phyloP scores from a whole-genome alignment of 495 filamentous ascomycete species.

The Talaromyces adpressus region DNA sequence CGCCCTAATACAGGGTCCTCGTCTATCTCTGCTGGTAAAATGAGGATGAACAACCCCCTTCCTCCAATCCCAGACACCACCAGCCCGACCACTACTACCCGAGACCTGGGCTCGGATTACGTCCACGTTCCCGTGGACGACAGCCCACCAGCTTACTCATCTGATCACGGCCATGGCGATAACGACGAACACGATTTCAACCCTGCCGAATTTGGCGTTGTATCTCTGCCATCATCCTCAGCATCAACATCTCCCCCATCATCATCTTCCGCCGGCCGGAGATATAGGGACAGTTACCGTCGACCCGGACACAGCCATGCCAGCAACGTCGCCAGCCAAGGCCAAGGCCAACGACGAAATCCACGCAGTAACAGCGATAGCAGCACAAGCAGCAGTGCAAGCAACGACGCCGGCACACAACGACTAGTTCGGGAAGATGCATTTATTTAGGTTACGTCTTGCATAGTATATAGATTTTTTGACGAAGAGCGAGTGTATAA shows the following conservation, averaged over 20 bases:
- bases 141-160: not conserved
- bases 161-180: not conserved
- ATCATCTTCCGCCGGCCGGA: slow-evolving; percentile 4
- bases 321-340: not conserved
- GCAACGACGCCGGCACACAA: slow-evolving; percentile 5
- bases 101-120: not conserved
- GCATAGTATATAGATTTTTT: not conserved
- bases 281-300: slow-evolving; percentile 24
- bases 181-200: not conserved
- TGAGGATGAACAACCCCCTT: slow-evolving; percentile 16
- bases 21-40: not conserved
- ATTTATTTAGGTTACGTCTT: slow-evolving; percentile 11
- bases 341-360: not conserved
- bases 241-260: not conserved
- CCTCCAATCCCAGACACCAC: slow-evolving; percentile 23
- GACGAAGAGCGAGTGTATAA: not conserved
- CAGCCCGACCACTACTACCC: not conserved
- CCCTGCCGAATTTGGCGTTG: slow-evolving; percentile 16
- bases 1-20: not conserved
- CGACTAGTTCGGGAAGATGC: slow-evolving; percentile 16
- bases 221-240: slow-evolving; percentile 15
- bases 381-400: slow-evolving; percentile 7
- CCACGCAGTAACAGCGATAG: slow-evolving; percentile 15
- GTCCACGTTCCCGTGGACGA: not conserved
- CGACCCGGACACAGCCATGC: slow-evolving; percentile 17